phyloP scores from a whole-genome alignment of 352 stramenopile species.

The Plasmopara viticola region DNA sequence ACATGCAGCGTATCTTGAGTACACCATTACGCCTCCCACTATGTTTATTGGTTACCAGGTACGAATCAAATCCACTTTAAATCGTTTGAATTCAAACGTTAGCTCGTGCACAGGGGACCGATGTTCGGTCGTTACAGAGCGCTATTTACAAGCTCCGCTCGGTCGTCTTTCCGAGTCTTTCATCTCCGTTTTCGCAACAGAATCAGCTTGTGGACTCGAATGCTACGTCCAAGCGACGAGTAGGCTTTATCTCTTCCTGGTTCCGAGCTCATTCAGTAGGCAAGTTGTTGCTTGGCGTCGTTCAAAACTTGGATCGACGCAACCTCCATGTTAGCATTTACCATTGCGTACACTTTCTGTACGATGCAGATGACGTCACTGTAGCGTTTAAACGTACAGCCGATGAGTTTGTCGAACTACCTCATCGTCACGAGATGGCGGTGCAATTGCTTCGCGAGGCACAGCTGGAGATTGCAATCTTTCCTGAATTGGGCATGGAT shows the following conservation, averaged over 20 bases:
- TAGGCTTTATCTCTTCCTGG: constrained; percentile 63
- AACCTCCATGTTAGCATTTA: constrained; percentile 51
- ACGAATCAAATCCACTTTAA: not conserved
- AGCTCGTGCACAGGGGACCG: constrained; percentile 18
- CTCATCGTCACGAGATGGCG: constrained; percentile 25
- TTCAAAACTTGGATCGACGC: constrained; percentile 42
- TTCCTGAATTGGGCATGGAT: constrained; percentile 82
- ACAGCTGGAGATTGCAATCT: constrained; percentile 74
- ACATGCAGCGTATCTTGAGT: constrained; percentile 33
- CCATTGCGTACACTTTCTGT: constrained; percentile 47
- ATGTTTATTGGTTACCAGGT: constrained; percentile 72
- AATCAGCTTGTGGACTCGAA: not conserved
- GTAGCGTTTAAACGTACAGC: constrained; percentile 30
- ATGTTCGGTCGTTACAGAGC: constrained; percentile 32
- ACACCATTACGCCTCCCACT: constrained; percentile 56
- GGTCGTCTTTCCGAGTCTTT: constrained; percentile 30
- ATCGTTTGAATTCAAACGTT: not conserved
- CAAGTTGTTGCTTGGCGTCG: constrained; percentile 49
- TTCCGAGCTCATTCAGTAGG: constrained; percentile 63
- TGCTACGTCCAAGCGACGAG: constrained; percentile 7
- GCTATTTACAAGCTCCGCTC: constrained; percentile 27
- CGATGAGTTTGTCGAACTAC: constrained; percentile 45
- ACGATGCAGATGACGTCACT: constrained; percentile 39
- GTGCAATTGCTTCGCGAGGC: constrained; percentile 34
- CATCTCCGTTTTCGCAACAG: constrained; percentile 12